Evolutionary conservation across 768 basidiomycete species (phyloP).

Genomic region (Boletus fagicola): DNA sequence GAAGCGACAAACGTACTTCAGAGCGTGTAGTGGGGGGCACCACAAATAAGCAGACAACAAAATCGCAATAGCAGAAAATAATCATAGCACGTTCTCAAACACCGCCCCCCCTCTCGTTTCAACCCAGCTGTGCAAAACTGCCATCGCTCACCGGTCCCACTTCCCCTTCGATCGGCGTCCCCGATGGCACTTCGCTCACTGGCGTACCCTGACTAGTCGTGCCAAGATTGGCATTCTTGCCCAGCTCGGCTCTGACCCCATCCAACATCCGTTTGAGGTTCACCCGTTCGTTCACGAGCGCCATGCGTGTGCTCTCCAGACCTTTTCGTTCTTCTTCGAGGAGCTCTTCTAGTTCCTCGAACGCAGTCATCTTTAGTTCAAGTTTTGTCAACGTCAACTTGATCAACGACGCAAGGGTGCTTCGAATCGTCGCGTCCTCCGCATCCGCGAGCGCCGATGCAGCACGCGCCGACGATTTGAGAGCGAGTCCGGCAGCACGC

Average conservation of each 20-base stretch:
- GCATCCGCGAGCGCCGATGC: constrained; percentile 76
- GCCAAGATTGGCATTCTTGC: constrained; percentile 51
- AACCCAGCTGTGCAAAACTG: constrained; percentile 50
- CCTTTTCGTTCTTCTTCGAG: constrained; percentile 87
- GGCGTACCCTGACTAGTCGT: constrained; percentile 61
- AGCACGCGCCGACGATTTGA: constrained; percentile 85
- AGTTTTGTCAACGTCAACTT: constrained; percentile 83
- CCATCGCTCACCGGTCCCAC: constrained; percentile 57
- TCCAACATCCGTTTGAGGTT: constrained; percentile 72
- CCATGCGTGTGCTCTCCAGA: constrained; percentile 79
- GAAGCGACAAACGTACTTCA: constrained; percentile 4
- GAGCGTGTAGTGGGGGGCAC: not conserved
- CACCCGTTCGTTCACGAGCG: constrained; percentile 76
- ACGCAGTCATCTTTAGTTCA: constrained; percentile 91
- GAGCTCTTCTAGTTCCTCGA: constrained; percentile 90
- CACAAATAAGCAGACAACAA: constrained; percentile 18
- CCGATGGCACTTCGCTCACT: constrained; percentile 50
- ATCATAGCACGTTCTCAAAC: constrained; percentile 13
- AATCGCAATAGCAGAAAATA: constrained; percentile 29
- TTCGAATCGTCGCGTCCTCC: constrained; percentile 78
- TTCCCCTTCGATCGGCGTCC: constrained; percentile 47
- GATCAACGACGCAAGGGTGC: constrained; percentile 79
- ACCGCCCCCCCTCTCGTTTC: constrained; percentile 7
- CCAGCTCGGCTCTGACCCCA: constrained; percentile 59
- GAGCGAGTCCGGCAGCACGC: constrained; percentile 82